phyloP scores from a whole-genome alignment of 2,329 filamentous ascomycete species.

The Sporothrix brunneoviolacea region DNA sequence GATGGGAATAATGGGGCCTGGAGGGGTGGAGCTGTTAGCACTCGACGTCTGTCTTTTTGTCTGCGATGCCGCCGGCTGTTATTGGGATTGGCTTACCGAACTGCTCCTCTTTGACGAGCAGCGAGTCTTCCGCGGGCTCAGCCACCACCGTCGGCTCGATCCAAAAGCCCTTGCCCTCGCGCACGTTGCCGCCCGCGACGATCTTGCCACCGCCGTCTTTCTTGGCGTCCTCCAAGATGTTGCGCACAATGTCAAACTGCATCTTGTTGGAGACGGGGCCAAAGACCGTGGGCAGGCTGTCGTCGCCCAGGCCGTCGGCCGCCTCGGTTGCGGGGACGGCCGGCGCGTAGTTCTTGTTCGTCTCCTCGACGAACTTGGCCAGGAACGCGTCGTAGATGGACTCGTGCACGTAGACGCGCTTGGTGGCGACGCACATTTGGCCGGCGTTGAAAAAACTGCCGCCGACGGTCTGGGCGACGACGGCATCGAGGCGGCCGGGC shows the following conservation, averaged over 20 bases:
- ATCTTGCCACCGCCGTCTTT: slow-evolving; percentile 27
- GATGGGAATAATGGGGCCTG: slow-evolving; percentile 57
- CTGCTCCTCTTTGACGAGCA: slow-evolving; percentile 46
- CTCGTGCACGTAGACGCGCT: slow-evolving; percentile 47
- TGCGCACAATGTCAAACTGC: slow-evolving; percentile 50
- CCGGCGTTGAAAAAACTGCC: slow-evolving; percentile 7
- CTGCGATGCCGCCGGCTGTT: too few relatives aligned
- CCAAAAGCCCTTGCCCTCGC: slow-evolving; percentile 43
- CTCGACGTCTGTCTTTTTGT: too few relatives aligned
- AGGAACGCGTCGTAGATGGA: slow-evolving; percentile 42
- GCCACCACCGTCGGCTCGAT: slow-evolving; percentile 52
- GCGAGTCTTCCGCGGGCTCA: slow-evolving; percentile 48
- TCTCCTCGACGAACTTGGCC: slow-evolving; percentile 39
- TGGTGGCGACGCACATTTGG: slow-evolving; percentile 44
- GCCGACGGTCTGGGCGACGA: too few relatives aligned
- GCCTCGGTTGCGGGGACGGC: slow-evolving; percentile 26
- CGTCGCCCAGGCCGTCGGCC: slow-evolving; percentile 44
- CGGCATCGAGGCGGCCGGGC: slow-evolving; percentile 38
- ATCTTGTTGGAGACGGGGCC: slow-evolving; percentile 54
- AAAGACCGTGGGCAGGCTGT: slow-evolving; percentile 34
- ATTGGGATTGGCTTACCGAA: too few relatives aligned
- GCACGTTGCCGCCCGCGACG: slow-evolving; percentile 40
- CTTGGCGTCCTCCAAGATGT: slow-evolving; percentile 37
- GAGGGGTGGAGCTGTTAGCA: too few relatives aligned
- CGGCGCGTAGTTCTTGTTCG: slow-evolving; percentile 25